A percentile compares a stretch with the other conserved stretches of the same genome.
Evolutionary conservation across 2,329 filamentous ascomycete genomes (phyloP).

Genomic region (Aureobasidium sp.): DNA sequence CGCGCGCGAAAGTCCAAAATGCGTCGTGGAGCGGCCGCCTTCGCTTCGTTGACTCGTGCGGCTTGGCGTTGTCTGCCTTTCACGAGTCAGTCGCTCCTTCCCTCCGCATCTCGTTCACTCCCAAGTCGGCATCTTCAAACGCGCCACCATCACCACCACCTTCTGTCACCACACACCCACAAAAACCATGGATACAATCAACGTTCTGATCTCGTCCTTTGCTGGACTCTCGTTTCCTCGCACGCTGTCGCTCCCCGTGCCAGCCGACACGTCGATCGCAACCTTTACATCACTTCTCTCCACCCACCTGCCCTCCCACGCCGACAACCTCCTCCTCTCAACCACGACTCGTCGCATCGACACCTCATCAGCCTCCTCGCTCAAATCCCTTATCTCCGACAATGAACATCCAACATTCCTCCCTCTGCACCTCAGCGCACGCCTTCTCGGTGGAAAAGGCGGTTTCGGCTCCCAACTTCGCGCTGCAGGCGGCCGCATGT

Average conservation of each 20-base stretch:
- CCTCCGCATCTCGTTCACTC: background rate
- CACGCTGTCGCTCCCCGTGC: constrained; percentile 51
- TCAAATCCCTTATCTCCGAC: constrained; percentile 53
- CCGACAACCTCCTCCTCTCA: constrained; percentile 59
- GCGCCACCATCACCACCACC: background rate
- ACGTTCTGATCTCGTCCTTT: constrained; percentile 79
- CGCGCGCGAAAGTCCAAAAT: constrained; percentile 3
- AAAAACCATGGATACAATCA: constrained; percentile 40
- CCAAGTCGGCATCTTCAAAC: background rate
- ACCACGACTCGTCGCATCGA: constrained; percentile 69
- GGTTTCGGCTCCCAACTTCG: constrained; percentile 96
- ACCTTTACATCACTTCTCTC: constrained; percentile 53
- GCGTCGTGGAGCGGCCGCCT: background rate
- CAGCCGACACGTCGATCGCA: constrained; percentile 51
- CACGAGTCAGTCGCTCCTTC: background rate
- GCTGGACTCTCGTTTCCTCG: constrained; percentile 71
- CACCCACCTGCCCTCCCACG: constrained; percentile 50
- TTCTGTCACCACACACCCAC: background rate
- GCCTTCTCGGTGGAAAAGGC: constrained; percentile 86
- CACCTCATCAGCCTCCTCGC: constrained; percentile 41
- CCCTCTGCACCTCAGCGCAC: constrained; percentile 68
- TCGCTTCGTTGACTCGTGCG: background rate
- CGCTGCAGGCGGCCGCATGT: constrained; percentile 96
- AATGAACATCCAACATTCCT: constrained; percentile 49
- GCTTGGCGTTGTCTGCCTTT: background rate